Conservation (phyloP, 2,329 filamentous ascomycete species). For the Hymenoscyphus repandus region DNA sequence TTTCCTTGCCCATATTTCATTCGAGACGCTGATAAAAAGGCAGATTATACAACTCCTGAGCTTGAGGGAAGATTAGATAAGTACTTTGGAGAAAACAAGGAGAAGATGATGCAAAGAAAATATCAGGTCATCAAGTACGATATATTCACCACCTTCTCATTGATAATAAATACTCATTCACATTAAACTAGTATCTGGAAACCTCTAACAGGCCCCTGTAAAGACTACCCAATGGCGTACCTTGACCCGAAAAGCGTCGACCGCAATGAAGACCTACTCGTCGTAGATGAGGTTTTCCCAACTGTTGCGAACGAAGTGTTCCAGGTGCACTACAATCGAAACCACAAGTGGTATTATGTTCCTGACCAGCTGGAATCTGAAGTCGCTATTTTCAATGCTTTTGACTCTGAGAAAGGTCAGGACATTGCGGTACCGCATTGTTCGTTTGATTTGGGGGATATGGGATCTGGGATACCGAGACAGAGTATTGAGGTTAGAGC, state of each 20-base stretch:
- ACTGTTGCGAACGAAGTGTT: conserved; percentile 9
- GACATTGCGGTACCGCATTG: conserved; percentile 7
- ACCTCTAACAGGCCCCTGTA: conserved; percentile 11
- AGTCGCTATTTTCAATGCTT: conserved; percentile 1
- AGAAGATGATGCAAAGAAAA: not conserved
- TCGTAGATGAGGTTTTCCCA: conserved; percentile 9
- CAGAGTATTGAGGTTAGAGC: conserved; percentile 15
- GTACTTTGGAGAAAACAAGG: not conserved
- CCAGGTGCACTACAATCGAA: conserved; percentile 4
- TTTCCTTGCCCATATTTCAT: not conserved
- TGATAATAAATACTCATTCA: not conserved
- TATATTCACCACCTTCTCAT: not conserved
- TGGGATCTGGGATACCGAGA: not conserved
- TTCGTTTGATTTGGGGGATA: conserved; percentile 1
- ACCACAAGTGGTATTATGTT: conserved; percentile 15
- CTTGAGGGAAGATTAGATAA: not conserved
- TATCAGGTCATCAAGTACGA: conserved; percentile 7
- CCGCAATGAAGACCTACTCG: conserved; percentile 4
- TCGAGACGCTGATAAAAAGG: not conserved
- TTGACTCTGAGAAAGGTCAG: not conserved
- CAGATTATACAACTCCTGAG: not conserved
- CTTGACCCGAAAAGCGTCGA: conserved; percentile 8
- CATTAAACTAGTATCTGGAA: conserved; percentile 12
- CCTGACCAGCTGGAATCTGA: conserved; percentile 8
- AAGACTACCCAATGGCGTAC: conserved; percentile 13